Percentiles rank a stretch among this genome's conserved stretches.
phyloP scores from a whole-genome alignment of 495 filamentous ascomycete genomes.

The Neurospora discreta region DNA sequence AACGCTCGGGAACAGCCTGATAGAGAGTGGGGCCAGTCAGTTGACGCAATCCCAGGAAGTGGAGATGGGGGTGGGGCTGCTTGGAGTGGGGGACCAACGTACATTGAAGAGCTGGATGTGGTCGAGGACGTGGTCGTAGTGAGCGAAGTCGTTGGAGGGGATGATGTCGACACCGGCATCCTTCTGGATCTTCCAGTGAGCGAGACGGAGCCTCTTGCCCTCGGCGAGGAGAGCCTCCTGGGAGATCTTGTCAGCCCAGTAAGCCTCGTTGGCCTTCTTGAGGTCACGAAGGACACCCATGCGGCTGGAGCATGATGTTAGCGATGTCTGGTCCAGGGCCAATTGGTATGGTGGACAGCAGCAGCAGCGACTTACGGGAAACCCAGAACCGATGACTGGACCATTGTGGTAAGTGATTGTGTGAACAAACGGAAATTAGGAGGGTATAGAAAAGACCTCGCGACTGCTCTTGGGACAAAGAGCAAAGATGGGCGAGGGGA shows the following conservation, averaged over 20 bases:
- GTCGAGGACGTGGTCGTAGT: slow-evolving; percentile 96
- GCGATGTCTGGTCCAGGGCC: slow-evolving; percentile 50
- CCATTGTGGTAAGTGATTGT: slow-evolving; percentile 46
- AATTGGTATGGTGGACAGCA: not conserved
- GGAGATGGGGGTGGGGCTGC: not conserved
- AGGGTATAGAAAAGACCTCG: not conserved
- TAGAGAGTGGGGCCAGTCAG: not conserved
- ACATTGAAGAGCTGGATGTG: slow-evolving; percentile 98
- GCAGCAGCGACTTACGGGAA: slow-evolving; percentile 21
- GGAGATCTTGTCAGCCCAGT: slow-evolving; percentile 92
- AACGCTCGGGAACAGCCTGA: slow-evolving; percentile 80
- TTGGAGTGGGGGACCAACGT: slow-evolving; percentile 23
- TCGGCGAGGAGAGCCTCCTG: slow-evolving; percentile 78
- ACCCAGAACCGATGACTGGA: slow-evolving; percentile 49
- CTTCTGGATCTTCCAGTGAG: slow-evolving; percentile 99
- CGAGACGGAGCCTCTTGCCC: slow-evolving; percentile 89
- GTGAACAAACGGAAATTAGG: not conserved
- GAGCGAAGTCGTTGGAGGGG: slow-evolving; percentile 98
- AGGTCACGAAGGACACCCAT: slow-evolving; percentile 97
- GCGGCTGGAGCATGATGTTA: slow-evolving; percentile 36
- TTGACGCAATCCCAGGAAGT: not conserved
- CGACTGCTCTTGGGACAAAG: not conserved
- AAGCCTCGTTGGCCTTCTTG: slow-evolving; percentile 97
- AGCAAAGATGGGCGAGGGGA: not conserved
- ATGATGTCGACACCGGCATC: slow-evolving; percentile 92